Conservation (phyloP, 2,329 filamentous ascomycete genomes). For the Diaporthe destruens region DNA sequence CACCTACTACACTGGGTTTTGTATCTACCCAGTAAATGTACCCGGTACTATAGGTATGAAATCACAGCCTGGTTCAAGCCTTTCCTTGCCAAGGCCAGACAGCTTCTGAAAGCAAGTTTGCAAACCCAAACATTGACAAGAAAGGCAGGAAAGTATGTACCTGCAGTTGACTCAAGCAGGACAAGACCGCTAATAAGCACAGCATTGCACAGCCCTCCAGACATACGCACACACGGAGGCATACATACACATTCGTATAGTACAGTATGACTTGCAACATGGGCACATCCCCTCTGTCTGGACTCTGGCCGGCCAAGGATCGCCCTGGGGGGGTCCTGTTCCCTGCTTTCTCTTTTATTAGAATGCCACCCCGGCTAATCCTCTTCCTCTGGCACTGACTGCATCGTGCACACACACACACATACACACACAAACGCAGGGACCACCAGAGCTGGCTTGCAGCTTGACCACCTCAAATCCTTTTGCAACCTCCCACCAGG, state of each 20-base stretch:
- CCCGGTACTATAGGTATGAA: neutral
- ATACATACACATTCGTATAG: neutral
- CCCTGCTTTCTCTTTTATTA: constrained; percentile 37
- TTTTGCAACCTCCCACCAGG: neutral
- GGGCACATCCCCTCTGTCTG: constrained; percentile 21
- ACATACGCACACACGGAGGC: neutral
- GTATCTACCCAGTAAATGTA: too few relatives aligned
- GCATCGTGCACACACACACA: neutral
- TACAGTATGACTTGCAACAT: constrained; percentile 11
- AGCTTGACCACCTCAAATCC: constrained; percentile 20
- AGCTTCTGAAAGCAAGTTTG: neutral
- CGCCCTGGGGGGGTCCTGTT: constrained; percentile 11
- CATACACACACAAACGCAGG: constrained; percentile 4
- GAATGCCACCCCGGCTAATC: constrained; percentile 28
- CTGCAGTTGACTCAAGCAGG: constrained; percentile 18
- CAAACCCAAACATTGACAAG: neutral
- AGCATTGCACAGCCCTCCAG: constrained; percentile 22
- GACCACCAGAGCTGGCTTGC: constrained; percentile 14
- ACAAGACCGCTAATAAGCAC: neutral
- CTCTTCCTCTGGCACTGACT: constrained; percentile 22
- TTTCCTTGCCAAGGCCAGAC: neutral
- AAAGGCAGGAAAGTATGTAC: neutral
- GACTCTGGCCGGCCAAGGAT: constrained; percentile 28
- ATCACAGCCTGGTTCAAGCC: neutral
- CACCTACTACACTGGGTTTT: constrained; percentile 4